These are phyloP conservation scores for Cryptosporidium muris DNA, from an alignment of 169 alveolate genomes.

Conservation along the genomic window DNA sequence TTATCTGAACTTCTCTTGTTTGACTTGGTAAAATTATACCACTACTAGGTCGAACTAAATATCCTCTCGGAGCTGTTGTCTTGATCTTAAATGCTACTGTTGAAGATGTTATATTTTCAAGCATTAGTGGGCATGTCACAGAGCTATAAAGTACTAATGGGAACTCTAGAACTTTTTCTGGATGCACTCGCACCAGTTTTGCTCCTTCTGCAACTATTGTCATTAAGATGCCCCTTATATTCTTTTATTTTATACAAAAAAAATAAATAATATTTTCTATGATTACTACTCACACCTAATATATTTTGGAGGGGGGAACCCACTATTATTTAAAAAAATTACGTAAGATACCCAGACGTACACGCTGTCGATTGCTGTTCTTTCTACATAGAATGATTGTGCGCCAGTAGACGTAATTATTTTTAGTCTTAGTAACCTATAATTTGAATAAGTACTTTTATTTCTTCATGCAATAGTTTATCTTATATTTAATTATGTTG, in stretches of 20 bases:
- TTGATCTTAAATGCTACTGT: constrained; percentile 86
- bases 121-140: constrained; percentile 80
- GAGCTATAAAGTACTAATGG: constrained; percentile 87
- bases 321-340: neutral
- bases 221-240: neutral
- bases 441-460: too few relatives aligned
- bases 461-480: too few relatives aligned
- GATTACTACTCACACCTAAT: constrained; percentile 25
- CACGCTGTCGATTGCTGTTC: constrained; percentile 70
- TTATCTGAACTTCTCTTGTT: constrained; percentile 81
- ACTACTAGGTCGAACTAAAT: constrained; percentile 85
- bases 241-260: neutral
- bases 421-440: neutral
- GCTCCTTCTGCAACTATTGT: constrained; percentile 50
- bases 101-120: constrained; percentile 82
- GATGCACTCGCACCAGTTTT: constrained; percentile 80
- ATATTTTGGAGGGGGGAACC: constrained; percentile 1
- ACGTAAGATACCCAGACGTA: constrained; percentile 72
- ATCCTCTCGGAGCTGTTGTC: constrained; percentile 88
- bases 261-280: neutral
- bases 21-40: constrained; percentile 85
- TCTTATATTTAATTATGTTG: too few relatives aligned
- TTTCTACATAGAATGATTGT: neutral
- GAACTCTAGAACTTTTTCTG: constrained; percentile 85
- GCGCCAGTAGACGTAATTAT: constrained; percentile 66